Evolutionary conservation across 2,329 filamentous ascomycete genomes (phyloP).

Genomic region (Huntiella bhutanensis): DNA sequence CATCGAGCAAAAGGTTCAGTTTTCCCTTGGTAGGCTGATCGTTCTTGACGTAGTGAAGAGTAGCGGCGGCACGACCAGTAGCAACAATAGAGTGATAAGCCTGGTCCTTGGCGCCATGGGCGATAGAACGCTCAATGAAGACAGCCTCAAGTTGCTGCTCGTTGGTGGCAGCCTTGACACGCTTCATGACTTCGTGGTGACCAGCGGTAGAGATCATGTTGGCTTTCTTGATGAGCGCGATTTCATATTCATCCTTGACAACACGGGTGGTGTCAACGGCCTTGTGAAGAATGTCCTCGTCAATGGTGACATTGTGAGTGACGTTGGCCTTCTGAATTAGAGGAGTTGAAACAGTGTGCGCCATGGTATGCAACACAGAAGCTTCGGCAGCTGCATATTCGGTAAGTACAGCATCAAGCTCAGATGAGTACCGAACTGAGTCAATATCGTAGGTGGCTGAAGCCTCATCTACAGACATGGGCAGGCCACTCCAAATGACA

Average conservation of each 20-base stretch:
- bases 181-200: constrained; percentile 42
- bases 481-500: constrained; percentile 86
- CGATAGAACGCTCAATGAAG: constrained; percentile 60
- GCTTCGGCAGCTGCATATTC: constrained; percentile 22
- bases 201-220: constrained; percentile 51
- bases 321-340: constrained; percentile 55
- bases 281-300: constrained; percentile 35
- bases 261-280: constrained; percentile 52
- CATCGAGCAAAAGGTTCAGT: constrained; percentile 67
- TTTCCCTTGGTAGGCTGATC: constrained; percentile 49
- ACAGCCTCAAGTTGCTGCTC: constrained; percentile 69
- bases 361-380: constrained; percentile 53
- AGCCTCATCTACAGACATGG: constrained; percentile 58
- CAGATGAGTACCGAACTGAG: constrained; percentile 49
- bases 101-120: constrained; percentile 59
- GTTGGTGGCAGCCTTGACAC: constrained; percentile 45
- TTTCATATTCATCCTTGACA: constrained; percentile 56
- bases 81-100: constrained; percentile 80
- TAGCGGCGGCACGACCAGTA: constrained; percentile 59
- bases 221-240: constrained; percentile 53
- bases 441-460: constrained; percentile 65
- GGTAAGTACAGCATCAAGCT: constrained; percentile 56
- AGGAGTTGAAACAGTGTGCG: constrained; percentile 53
- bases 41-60: constrained; percentile 75
- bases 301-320: constrained; percentile 37